Evolutionary conservation across 2,329 filamentous ascomycete genomes (phyloP).

Genomic region (Arachnopeziza araneosa): DNA sequence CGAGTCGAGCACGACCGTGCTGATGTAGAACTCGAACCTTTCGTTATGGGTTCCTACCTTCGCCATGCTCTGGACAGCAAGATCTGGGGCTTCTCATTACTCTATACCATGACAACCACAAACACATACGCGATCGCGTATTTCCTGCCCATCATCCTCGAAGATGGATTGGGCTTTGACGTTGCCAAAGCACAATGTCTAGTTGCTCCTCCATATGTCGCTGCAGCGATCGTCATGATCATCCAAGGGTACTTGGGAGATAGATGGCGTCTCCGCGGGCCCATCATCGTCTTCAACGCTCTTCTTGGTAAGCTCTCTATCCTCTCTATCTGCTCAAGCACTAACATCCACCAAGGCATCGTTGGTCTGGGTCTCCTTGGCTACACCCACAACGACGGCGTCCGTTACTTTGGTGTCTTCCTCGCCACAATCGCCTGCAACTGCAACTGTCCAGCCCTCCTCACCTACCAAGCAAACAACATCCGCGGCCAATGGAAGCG

Average conservation of each 20-base stretch:
- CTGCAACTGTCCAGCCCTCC: slow-evolving; percentile 66
- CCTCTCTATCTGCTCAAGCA: background rate
- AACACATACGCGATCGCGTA: slow-evolving; percentile 72
- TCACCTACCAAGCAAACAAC: slow-evolving; percentile 77
- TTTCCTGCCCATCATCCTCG: slow-evolving; percentile 72
- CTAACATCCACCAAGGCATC: slow-evolving; percentile 26
- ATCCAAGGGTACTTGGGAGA: slow-evolving; percentile 45
- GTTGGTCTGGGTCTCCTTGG: slow-evolving; percentile 40
- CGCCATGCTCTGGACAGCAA: slow-evolving; percentile 45
- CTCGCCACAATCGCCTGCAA: slow-evolving; percentile 49
- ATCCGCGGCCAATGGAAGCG: slow-evolving; percentile 84
- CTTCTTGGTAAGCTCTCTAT: slow-evolving; percentile 34
- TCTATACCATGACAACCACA: slow-evolving; percentile 63
- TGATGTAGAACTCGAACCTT: slow-evolving; percentile 42
- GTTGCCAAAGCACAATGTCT: slow-evolving; percentile 48
- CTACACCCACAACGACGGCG: slow-evolving; percentile 41
- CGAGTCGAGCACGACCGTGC: slow-evolving; percentile 53
- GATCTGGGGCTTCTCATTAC: slow-evolving; percentile 56
- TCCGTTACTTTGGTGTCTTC: slow-evolving; percentile 52
- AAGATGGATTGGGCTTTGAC: slow-evolving; percentile 48
- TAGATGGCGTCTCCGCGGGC: slow-evolving; percentile 39
- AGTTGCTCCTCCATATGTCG: slow-evolving; percentile 45
- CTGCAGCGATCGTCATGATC: slow-evolving; percentile 42
- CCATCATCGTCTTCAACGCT: slow-evolving; percentile 26
- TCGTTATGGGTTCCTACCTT: slow-evolving; percentile 44